A percentile compares a stretch with the other conserved stretches of the same genome.
phyloP scores from a whole-genome alignment of 2,329 filamentous ascomycete genomes.

The Ramularia endophylla region DNA sequence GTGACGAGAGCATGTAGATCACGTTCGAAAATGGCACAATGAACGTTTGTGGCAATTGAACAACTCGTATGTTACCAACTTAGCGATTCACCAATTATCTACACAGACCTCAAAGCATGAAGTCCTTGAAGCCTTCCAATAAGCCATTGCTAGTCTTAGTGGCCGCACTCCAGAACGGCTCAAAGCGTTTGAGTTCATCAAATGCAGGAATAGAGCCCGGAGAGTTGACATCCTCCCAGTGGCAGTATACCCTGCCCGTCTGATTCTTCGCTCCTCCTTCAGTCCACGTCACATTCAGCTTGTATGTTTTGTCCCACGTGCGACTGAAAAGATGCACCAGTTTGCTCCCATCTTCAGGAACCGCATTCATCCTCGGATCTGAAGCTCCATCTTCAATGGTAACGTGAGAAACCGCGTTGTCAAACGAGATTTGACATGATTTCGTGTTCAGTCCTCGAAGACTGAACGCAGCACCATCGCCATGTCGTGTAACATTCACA shows the following conservation, averaged over 20 bases:
- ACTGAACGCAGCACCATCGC: slow-evolving; percentile 53
- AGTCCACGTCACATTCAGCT: slow-evolving; percentile 65
- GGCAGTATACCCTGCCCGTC: slow-evolving; percentile 65
- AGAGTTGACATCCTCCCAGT: slow-evolving; percentile 82
- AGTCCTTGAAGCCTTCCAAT: slow-evolving; percentile 71
- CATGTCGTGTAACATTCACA: slow-evolving; percentile 52
- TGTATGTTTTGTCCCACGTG: slow-evolving; percentile 71
- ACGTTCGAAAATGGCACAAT: too few species aligned
- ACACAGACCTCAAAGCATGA: slow-evolving; percentile 35
- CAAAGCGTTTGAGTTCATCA: slow-evolving; percentile 69
- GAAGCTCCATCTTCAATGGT: slow-evolving; percentile 47
- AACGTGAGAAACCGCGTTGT: slow-evolving; percentile 60
- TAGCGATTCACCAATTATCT: too few species aligned
- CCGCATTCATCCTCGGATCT: slow-evolving; percentile 24
- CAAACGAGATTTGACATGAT: slow-evolving; percentile 68
- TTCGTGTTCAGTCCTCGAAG: slow-evolving; percentile 71
- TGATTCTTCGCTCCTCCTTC: slow-evolving; percentile 35
- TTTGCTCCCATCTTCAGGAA: slow-evolving; percentile 57
- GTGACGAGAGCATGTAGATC: too few species aligned
- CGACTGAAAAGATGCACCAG: slow-evolving; percentile 77
- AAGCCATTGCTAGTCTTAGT: slow-evolving; percentile 72
- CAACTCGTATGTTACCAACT: slow-evolving; percentile 1
- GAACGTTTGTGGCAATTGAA: too few species aligned
- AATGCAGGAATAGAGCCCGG: slow-evolving; percentile 70
- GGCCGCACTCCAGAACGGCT: slow-evolving; percentile 72